Conservation (phyloP, 2,329 filamentous ascomycete genomes). For the Clathrospora elynae region DNA sequence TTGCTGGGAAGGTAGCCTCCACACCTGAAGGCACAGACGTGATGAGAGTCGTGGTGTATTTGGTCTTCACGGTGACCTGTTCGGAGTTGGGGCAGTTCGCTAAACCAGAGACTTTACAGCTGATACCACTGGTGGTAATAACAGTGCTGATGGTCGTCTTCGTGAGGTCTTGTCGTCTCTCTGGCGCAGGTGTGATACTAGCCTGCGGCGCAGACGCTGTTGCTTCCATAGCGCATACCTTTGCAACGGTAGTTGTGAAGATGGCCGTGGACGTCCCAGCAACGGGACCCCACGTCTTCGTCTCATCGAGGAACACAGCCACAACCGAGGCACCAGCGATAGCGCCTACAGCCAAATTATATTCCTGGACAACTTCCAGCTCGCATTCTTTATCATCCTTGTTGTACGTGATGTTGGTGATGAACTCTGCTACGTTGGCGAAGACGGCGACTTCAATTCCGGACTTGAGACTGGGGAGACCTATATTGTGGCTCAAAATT, state of each 20-base stretch:
- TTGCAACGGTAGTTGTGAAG: conserved; percentile 58
- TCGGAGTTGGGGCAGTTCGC: conserved; percentile 59
- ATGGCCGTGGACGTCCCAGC: conserved; percentile 56
- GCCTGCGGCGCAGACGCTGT: conserved; percentile 12
- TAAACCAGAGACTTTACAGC: conserved; percentile 52
- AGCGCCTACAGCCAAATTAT: conserved; percentile 59
- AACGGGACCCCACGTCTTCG: conserved; percentile 57
- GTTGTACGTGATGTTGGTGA: conserved; percentile 56
- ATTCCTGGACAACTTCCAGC: conserved; percentile 56
- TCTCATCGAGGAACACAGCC: conserved; percentile 30
- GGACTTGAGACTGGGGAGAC: conserved; percentile 39
- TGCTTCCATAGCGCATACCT: conserved; percentile 49
- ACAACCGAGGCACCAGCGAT: conserved; percentile 59
- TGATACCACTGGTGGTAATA: conserved; percentile 53
- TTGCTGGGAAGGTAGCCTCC: conserved; percentile 50
- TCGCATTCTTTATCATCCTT: conserved; percentile 50
- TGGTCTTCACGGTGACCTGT: conserved; percentile 52
- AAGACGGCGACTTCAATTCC: conserved; percentile 58
- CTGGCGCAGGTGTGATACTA: conserved; percentile 3
- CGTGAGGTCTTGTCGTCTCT: conserved; percentile 37
- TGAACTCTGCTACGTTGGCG: conserved; percentile 61
- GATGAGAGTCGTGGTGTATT: conserved; percentile 48
- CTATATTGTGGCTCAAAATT: no score
- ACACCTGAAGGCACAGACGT: conserved; percentile 43
- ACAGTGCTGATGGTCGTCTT: conserved; percentile 51